phyloP scores from a whole-genome alignment of 2,329 filamentous ascomycete genomes.

The Tolypocladium guangdongense region DNA sequence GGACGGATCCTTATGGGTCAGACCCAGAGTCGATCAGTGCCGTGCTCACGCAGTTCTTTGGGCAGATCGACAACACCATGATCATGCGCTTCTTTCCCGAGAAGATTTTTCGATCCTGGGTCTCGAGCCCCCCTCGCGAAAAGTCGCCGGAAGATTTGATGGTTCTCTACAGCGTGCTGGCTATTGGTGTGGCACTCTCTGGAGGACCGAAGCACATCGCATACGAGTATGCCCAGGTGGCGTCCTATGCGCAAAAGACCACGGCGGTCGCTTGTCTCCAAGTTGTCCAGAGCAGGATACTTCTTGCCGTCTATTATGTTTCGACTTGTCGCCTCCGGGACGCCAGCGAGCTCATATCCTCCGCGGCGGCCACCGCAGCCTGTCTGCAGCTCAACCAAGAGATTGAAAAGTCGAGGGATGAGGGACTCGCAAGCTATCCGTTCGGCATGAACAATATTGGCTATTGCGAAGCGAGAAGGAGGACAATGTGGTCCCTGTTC shows the following conservation, averaged over 20 bases:
- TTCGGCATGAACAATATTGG: conserved; percentile 46
- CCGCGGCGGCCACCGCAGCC: conserved; percentile 48
- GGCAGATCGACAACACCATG: conserved; percentile 29
- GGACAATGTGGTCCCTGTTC: conserved; percentile 64
- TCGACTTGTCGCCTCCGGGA: conserved; percentile 47
- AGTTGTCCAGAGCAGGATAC: conserved; percentile 54
- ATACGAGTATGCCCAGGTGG: conserved; percentile 36
- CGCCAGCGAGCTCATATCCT: conserved; percentile 53
- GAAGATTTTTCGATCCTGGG: conserved; percentile 26
- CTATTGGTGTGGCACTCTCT: conserved; percentile 27
- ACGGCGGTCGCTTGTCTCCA: conserved; percentile 33
- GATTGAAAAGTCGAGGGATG: conserved; percentile 33
- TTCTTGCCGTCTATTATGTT: conserved; percentile 56
- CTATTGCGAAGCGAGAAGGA: conserved; percentile 54
- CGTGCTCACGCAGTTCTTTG: conserved; percentile 30
- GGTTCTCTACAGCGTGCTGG: conserved; percentile 33
- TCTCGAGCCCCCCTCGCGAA: conserved; percentile 20
- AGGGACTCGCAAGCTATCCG: conserved; percentile 29
- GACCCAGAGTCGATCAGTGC: conserved; percentile 28
- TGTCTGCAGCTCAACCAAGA: conserved; percentile 56
- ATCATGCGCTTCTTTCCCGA: conserved; percentile 31
- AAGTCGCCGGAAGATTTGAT: conserved; percentile 33
- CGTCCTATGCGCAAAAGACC: conserved; percentile 39
- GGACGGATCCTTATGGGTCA: conserved; percentile 35
- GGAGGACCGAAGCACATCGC: conserved; percentile 25